Evolutionary conservation across 1,284 basidiomycete genomes (phyloP).

Genomic region (Papiliotrema nemorosa): DNA sequence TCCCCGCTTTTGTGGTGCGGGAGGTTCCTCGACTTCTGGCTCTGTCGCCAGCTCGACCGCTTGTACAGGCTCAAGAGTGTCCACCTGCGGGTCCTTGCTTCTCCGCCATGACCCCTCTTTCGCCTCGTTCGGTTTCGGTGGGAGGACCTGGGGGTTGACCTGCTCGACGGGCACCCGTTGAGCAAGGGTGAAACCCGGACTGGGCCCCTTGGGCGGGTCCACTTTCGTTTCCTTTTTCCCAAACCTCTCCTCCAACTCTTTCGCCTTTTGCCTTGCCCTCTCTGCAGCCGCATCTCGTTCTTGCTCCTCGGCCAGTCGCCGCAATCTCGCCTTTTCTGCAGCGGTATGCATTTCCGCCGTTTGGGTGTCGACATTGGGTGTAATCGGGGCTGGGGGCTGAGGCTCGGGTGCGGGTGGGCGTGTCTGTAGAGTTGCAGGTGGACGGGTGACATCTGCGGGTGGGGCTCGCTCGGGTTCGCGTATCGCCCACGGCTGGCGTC

Average conservation of each 20-base stretch:
- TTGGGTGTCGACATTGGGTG: slow-evolving; percentile 54
- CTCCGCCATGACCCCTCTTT: neutral
- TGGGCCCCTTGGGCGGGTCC: neutral
- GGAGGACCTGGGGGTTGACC: neutral
- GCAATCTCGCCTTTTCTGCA: slow-evolving; percentile 72
- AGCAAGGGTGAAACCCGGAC: neutral
- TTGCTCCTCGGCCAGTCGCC: slow-evolving; percentile 75
- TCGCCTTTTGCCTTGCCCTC: slow-evolving; percentile 77
- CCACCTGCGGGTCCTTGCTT: neutral
- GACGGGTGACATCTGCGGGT: slow-evolving; percentile 31
- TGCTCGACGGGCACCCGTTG: neutral
- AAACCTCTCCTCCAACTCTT: slow-evolving; percentile 74
- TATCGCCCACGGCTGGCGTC: slow-evolving; percentile 13
- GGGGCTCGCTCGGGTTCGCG: slow-evolving; percentile 13
- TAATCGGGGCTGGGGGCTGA: neutral
- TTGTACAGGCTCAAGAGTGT: neutral
- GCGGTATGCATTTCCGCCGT: slow-evolving; percentile 84
- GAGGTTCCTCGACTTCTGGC: neutral
- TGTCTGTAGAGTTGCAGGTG: slow-evolving; percentile 5
- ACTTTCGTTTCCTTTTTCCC: slow-evolving; percentile 48
- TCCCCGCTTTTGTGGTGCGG: slow-evolving; percentile 35
- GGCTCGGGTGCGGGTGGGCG: neutral
- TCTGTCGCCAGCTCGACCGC: neutral
- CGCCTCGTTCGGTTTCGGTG: neutral
- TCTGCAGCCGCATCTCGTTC: slow-evolving; percentile 79